These are phyloP conservation scores for Lichtheimia ramosa DNA, from an alignment of 371 early-diverging fungal genomes.

Conservation along the genomic window DNA sequence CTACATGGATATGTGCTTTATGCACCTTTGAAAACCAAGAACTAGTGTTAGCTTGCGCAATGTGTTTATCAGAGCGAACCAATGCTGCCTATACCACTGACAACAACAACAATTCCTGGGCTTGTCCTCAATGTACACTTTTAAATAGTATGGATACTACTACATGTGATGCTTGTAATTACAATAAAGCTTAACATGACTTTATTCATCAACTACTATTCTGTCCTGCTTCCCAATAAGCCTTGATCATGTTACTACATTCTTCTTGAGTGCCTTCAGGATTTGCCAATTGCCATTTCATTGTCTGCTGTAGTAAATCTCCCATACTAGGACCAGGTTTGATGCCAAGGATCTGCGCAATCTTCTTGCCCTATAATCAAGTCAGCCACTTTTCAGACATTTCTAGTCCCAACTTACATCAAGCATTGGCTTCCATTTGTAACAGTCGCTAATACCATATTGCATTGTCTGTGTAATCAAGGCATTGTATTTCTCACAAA, in stretches of 20 bases:
- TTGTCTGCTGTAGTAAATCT: slow-evolving; percentile 51
- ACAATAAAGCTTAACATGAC: no score
- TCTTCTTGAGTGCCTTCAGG: slow-evolving; percentile 61
- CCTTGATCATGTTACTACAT: slow-evolving; percentile 46
- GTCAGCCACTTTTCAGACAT: no score
- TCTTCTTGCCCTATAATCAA: slow-evolving; percentile 57
- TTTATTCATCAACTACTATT: background rate
- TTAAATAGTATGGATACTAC: background rate
- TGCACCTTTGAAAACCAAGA: slow-evolving; percentile 36
- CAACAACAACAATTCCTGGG: slow-evolving; percentile 8
- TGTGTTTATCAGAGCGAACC: slow-evolving; percentile 26
- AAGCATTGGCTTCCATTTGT: slow-evolving; percentile 60
- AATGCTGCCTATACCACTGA: background rate
- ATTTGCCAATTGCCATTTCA: slow-evolving; percentile 77
- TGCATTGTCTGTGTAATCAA: slow-evolving; percentile 33
- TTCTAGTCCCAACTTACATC: slow-evolving; percentile 47
- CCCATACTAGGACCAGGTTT: slow-evolving; percentile 67
- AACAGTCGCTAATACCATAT: slow-evolving; percentile 54
- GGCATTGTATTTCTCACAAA: slow-evolving; percentile 34
- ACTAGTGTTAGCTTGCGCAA: slow-evolving; percentile 24
- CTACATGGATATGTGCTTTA: slow-evolving; percentile 27
- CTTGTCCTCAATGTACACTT: slow-evolving; percentile 32
- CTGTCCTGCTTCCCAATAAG: slow-evolving; percentile 27
- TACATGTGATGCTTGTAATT: slow-evolving; percentile 2
- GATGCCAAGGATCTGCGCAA: slow-evolving; percentile 56